These are phyloP conservation scores for Alternaria infectoria DNA, from an alignment of 2,329 filamentous ascomycete species.

Conservation along the genomic window DNA sequence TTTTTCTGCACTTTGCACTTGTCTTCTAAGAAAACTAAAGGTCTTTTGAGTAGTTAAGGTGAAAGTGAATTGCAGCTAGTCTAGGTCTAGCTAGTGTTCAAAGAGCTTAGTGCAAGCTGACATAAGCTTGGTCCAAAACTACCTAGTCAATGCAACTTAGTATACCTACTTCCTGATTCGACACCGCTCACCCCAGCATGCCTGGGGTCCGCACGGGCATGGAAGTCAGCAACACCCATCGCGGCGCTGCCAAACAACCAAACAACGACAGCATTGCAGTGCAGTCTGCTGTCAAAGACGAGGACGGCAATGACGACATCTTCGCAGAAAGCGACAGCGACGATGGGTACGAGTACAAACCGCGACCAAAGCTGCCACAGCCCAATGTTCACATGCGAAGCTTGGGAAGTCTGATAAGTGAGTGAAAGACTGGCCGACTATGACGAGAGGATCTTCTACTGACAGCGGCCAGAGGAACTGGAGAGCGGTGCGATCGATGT, in stretches of 20 bases:
- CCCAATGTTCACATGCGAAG: constrained; percentile 25
- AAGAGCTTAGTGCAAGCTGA: background rate
- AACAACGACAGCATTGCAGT: background rate
- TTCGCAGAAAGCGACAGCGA: background rate
- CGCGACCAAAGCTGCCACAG: constrained; percentile 30
- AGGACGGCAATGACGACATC: constrained; percentile 7
- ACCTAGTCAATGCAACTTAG: background rate
- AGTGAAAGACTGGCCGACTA: background rate
- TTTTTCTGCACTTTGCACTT: background rate
- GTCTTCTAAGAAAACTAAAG: background rate
- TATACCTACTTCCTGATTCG: background rate
- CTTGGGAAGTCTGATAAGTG: constrained; percentile 35
- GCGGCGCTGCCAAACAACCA: background rate
- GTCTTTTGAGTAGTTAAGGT: background rate
- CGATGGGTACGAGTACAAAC: constrained; percentile 21
- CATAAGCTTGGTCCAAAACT: background rate
- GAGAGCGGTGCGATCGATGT: constrained; percentile 44
- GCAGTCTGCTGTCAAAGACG: constrained; percentile 20
- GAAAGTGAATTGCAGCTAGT: background rate
- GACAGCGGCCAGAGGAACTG: constrained; percentile 24
- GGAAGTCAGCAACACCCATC: constrained; percentile 13
- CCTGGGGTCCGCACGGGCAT: constrained; percentile 3
- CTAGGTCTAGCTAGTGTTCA: background rate
- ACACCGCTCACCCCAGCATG: background rate
- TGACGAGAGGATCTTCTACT: background rate